Conservation (phyloP, 2,329 filamentous ascomycete species). For the Cryphonectria parasitica region DNA sequence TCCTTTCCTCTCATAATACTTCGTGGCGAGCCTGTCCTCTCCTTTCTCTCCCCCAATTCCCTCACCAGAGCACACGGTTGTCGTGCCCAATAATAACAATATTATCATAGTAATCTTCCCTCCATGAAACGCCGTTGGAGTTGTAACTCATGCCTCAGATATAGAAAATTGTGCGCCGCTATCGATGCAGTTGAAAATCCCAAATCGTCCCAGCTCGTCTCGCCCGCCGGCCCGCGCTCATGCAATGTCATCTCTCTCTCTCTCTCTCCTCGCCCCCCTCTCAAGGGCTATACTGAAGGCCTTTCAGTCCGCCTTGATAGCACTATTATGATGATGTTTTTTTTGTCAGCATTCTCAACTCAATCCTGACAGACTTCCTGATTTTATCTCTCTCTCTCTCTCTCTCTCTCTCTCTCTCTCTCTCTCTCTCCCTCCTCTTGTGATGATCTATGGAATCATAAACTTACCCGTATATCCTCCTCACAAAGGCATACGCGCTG, state of each 20-base stretch:
- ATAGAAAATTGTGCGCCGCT: constrained; percentile 22
- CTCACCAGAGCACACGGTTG: neutral
- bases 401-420: too few relatives aligned
- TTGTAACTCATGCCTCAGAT: constrained; percentile 9
- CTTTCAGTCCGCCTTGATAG: constrained; percentile 55
- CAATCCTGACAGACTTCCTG: too few relatives aligned
- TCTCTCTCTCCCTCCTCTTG: too few relatives aligned
- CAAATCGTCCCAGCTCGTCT: neutral
- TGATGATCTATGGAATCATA: too few relatives aligned
- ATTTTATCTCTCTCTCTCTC: too few relatives aligned
- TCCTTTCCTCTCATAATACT: neutral
- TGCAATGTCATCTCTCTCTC: neutral
- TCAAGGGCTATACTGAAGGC: neutral
- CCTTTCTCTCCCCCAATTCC: neutral
- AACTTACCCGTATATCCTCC: constrained; percentile 75
- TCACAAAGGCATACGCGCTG: constrained; percentile 81
- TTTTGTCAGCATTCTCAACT: constrained; percentile 14
- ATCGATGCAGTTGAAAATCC: constrained; percentile 24
- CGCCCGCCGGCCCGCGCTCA: neutral
- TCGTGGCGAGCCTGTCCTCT: neutral
- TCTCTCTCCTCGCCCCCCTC: too few relatives aligned
- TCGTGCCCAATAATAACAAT: neutral
- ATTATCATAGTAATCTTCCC: neutral
- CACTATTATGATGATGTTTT: constrained; percentile 40
- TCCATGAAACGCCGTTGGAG: constrained; percentile 15